Evolutionary conservation across 2,329 filamentous ascomycete genomes (phyloP).

Genomic region (Lachnum nothofagi): DNA sequence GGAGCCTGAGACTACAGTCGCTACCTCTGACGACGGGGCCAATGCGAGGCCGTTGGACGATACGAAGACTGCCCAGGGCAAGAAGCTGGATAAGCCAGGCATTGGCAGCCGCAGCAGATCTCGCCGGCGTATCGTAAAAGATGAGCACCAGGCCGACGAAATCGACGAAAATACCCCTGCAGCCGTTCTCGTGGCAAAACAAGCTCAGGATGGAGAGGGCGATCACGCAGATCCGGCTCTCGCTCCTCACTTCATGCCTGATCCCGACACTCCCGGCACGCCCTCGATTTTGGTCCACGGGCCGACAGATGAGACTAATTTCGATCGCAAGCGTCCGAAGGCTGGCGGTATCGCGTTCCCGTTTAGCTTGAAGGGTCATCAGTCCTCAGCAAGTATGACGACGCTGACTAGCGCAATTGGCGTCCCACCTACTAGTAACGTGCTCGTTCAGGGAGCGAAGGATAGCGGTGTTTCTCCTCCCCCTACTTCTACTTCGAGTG

Average conservation of each 20-base stretch:
- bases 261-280: not conserved
- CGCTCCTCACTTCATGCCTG: constrained; percentile 19
- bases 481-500: not conserved
- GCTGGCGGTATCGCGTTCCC: constrained; percentile 67
- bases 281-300: constrained; percentile 19
- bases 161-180: constrained; percentile 41
- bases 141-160: constrained; percentile 45
- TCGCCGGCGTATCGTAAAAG: constrained; percentile 43
- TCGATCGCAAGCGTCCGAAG: constrained; percentile 58
- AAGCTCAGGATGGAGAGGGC: constrained; percentile 38
- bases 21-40: constrained; percentile 39
- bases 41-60: constrained; percentile 34
- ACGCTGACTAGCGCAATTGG: constrained; percentile 47
- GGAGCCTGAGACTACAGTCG: constrained; percentile 30
- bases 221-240: constrained; percentile 10
- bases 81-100: constrained; percentile 12
- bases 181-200: constrained; percentile 39
- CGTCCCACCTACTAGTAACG: constrained; percentile 22
- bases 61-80: constrained; percentile 14
- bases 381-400: constrained; percentile 61
- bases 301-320: constrained; percentile 33
- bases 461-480: constrained; percentile 13
- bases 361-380: constrained; percentile 60
- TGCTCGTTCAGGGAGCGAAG: constrained; percentile 15
- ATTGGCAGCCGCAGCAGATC: constrained; percentile 38